Percentiles rank a stretch among this genome's conserved stretches.
Evolutionary conservation across 148 eudicot species (phyloP).

Genomic region (Heliamphora exappendiculata): DNA sequence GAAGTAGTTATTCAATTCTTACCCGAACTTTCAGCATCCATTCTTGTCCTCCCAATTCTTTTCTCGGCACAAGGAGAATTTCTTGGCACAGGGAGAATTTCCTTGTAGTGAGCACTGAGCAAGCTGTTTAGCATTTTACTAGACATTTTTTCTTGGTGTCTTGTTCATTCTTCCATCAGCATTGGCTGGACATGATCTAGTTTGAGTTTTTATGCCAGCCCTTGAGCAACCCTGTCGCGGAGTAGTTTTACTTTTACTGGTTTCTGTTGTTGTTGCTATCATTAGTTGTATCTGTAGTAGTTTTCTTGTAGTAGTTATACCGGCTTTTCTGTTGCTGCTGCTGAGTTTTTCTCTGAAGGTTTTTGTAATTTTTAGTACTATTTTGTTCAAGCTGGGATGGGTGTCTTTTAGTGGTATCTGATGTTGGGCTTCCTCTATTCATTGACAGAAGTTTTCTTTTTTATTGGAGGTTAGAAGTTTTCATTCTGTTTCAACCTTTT

Average conservation of each 20-base stretch:
- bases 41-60: slow-evolving; percentile 23
- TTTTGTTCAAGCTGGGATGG: neutral
- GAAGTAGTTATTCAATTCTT: slow-evolving; percentile 17
- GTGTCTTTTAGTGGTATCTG: slow-evolving; percentile 2
- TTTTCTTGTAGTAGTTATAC: too few species aligned
- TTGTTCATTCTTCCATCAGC: too few species aligned
- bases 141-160: slow-evolving; percentile 16
- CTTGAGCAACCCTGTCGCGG: slow-evolving; percentile 14
- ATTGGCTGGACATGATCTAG: slow-evolving; percentile 10
- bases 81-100: slow-evolving; percentile 24
- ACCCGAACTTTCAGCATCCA: slow-evolving; percentile 6
- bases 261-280: slow-evolving; percentile 10
- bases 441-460: neutral
- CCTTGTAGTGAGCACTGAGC: neutral
- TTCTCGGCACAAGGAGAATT: slow-evolving; percentile 24
- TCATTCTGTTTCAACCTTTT: too few species aligned
- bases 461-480: too few species aligned
- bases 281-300: too few species aligned
- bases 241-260: slow-evolving; percentile 14
- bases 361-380: neutral
- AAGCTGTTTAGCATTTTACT: slow-evolving; percentile 18
- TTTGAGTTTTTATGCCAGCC: slow-evolving; percentile 8
- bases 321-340: too few species aligned
- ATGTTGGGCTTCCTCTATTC: neutral
- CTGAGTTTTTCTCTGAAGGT: slow-evolving; percentile 7